phyloP scores from a whole-genome alignment of 2,329 filamentous ascomycete species.

The Pestalotiopsis sp. region DNA sequence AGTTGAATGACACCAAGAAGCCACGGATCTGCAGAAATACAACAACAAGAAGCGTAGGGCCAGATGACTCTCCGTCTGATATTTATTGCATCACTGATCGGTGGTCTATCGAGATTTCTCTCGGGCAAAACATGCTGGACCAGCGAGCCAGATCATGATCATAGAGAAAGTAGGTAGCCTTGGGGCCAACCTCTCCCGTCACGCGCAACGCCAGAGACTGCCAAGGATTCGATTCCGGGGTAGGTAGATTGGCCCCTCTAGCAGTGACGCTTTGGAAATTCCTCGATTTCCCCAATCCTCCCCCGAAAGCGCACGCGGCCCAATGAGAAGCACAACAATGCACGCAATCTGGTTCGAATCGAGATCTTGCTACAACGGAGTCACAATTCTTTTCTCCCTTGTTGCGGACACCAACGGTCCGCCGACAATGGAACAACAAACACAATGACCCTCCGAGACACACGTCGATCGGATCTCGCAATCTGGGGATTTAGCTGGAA shows the following conservation, averaged over 20 bases:
- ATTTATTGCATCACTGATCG: neutral
- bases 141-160: neutral
- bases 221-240: neutral
- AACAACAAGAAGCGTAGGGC: neutral
- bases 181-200: neutral
- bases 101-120: slow-evolving; percentile 1
- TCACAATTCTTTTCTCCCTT: neutral
- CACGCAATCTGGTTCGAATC: neutral
- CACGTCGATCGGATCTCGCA: neutral
- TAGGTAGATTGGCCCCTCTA: neutral
- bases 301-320: neutral
- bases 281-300: neutral
- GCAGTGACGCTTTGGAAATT: neutral
- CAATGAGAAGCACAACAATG: neutral
- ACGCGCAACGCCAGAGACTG: neutral
- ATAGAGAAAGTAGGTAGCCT: neutral
- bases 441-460: neutral
- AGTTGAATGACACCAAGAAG: neutral
- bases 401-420: neutral
- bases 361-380: neutral
- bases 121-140: neutral
- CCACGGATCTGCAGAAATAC: neutral
- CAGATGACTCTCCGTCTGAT: neutral
- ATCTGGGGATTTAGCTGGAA: neutral
- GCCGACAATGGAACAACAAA: neutral